Percentiles rank a stretch among this genome's conserved stretches.
Conservation (phyloP, 306 rosid genomes). For the Sesbania bispinosa region DNA sequence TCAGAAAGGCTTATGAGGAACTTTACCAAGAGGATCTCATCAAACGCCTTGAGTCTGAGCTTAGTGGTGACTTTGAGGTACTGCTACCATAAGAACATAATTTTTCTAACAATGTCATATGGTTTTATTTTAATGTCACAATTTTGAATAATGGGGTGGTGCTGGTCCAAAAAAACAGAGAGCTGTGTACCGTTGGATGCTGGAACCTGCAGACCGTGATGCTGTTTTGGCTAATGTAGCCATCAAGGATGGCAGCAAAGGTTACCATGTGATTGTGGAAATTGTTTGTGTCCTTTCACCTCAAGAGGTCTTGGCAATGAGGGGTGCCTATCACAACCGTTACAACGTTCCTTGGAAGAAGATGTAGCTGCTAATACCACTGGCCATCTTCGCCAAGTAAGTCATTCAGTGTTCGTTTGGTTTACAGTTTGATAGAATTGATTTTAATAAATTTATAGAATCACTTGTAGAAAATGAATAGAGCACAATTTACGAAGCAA, state of each 20-base stretch:
- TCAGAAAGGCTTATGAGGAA: slow-evolving; percentile 56
- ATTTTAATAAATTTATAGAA: no score
- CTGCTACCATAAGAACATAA: background rate
- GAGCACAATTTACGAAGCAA: no score
- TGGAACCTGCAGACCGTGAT: slow-evolving; percentile 69
- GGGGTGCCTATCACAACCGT: slow-evolving; percentile 44
- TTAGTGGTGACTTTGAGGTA: slow-evolving; percentile 78
- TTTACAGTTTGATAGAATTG: no score
- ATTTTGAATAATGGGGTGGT: background rate
- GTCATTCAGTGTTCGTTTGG: background rate
- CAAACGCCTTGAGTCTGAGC: slow-evolving; percentile 78
- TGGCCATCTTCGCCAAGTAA: slow-evolving; percentile 64
- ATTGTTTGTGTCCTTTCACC: slow-evolving; percentile 51
- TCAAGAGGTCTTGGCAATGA: slow-evolving; percentile 53
- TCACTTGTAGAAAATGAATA: no score
- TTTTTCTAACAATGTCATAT: background rate
- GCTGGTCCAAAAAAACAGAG: slow-evolving; percentile 33
- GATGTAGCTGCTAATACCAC: slow-evolving; percentile 62
- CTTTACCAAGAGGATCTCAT: slow-evolving; percentile 57
- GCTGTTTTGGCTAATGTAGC: slow-evolving; percentile 85
- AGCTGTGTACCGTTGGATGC: slow-evolving; percentile 75
- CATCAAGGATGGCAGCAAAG: slow-evolving; percentile 35
- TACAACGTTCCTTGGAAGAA: slow-evolving; percentile 78
- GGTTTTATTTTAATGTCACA: background rate
- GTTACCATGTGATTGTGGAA: slow-evolving; percentile 57